These are phyloP conservation scores for Syzygium aromaticum DNA, from an alignment of 345 rosid species.

Conservation along the genomic window DNA sequence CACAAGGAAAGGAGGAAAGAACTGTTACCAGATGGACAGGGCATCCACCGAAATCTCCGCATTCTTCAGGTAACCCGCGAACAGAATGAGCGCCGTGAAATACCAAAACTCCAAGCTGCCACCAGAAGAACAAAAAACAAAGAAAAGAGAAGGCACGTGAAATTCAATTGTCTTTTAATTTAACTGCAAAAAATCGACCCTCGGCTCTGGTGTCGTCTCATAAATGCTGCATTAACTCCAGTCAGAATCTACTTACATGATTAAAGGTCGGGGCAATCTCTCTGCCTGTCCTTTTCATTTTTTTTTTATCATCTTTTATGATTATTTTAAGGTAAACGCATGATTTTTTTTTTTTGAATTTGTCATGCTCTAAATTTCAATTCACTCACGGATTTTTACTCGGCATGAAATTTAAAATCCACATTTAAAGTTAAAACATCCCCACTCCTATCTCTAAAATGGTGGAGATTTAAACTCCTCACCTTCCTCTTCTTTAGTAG, in stretches of 20 bases:
- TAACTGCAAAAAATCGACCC: not conserved
- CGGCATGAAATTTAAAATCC: no score
- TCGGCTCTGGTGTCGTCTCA: not conserved
- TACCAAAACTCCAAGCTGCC: conserved; percentile 86
- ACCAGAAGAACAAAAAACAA: not conserved
- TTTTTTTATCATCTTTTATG: not conserved
- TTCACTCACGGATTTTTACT: no score
- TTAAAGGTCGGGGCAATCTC: not conserved
- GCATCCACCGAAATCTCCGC: conserved; percentile 80
- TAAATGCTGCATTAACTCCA: not conserved
- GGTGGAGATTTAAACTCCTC: no score
- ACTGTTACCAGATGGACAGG: conserved; percentile 66
- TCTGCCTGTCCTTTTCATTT: not conserved
- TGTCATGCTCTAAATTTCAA: no score
- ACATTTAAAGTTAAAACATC: no score
- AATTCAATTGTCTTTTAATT: not conserved
- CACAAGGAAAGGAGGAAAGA: not conserved
- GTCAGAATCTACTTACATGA: not conserved
- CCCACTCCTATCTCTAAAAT: no score
- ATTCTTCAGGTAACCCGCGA: conserved; percentile 72
- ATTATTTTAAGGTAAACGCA: not conserved
- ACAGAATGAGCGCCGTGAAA: conserved; percentile 63
- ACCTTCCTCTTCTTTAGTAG: no score
- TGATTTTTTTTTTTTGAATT: no score
- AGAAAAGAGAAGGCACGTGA: not conserved